Percentiles rank a stretch among this genome's conserved stretches.
Evolutionary conservation across 2,329 filamentous ascomycete genomes (phyloP).

Genomic region (Hymenoscyphus linearis): DNA sequence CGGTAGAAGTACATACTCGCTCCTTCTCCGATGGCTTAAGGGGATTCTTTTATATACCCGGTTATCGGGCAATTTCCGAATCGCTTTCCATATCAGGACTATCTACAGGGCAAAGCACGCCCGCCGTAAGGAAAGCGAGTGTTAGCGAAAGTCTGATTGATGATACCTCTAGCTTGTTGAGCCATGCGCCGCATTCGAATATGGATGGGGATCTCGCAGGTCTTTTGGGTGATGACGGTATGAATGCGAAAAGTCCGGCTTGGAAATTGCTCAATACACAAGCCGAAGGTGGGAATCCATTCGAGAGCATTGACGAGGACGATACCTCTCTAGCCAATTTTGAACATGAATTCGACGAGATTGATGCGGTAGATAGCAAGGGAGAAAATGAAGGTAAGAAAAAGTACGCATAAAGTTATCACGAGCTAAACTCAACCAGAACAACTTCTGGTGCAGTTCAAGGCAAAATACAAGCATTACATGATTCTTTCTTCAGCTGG

Average conservation of each 20-base stretch:
- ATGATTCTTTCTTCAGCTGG: conserved; percentile 93
- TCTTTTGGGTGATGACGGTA: conserved; percentile 69
- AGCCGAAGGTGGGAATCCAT: conserved; percentile 53
- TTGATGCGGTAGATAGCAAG: conserved; percentile 54
- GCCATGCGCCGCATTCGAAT: conserved; percentile 40
- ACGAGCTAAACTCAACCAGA: conserved; percentile 30
- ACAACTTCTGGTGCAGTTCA: conserved; percentile 64
- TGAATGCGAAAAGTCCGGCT: conserved; percentile 60
- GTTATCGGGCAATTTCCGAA: conserved; percentile 26
- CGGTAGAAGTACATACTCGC: conserved; percentile 73
- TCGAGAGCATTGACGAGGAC: conserved; percentile 46
- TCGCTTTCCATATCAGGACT: conserved; percentile 27
- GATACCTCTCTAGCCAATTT: conserved; percentile 62
- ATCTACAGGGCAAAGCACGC: conserved; percentile 22
- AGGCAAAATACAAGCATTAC: conserved; percentile 92
- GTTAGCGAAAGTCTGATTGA: conserved; percentile 43
- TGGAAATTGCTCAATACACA: conserved; percentile 64
- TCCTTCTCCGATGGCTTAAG: conserved; percentile 65
- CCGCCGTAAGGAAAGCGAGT: conserved; percentile 24
- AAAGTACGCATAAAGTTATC: neutral
- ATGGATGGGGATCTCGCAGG: conserved; percentile 73
- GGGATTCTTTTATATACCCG: conserved; percentile 52
- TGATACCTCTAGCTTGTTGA: conserved; percentile 45
- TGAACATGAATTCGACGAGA: conserved; percentile 69
- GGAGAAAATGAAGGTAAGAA: conserved; percentile 50